Evolutionary conservation across 495 filamentous ascomycete genomes (phyloP).

Genomic region (Lasiosphaeriaceae sp.): DNA sequence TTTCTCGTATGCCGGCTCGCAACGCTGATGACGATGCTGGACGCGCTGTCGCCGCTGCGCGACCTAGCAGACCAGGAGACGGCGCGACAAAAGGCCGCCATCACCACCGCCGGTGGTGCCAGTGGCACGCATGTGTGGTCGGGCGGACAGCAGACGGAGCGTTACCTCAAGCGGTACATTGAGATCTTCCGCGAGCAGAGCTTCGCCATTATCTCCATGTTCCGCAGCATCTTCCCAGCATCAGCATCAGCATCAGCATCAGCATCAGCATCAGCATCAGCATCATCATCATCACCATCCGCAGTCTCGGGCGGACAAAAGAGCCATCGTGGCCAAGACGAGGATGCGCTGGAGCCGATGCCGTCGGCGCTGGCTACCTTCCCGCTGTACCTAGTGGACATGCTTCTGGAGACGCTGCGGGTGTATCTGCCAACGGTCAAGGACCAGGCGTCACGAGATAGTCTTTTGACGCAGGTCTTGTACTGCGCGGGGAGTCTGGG

Average conservation of each 20-base stretch:
- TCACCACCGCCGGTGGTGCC: conserved; percentile 2
- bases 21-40: conserved; percentile 74
- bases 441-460: conserved; percentile 76
- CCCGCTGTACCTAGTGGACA: conserved; percentile 75
- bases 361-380: conserved; percentile 81
- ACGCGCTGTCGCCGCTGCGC: conserved; percentile 79
- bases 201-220: conserved; percentile 91
- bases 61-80: conserved; percentile 89
- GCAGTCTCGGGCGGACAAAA: neutral
- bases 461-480: conserved; percentile 86
- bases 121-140: conserved; percentile 51
- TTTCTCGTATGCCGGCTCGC: conserved; percentile 84
- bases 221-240: conserved; percentile 78
- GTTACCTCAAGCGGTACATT: conserved; percentile 91
- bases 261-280: neutral
- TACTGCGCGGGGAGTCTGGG: conserved; percentile 95
- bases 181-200: conserved; percentile 98
- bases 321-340: neutral
- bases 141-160: conserved; percentile 85
- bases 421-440: conserved; percentile 78
- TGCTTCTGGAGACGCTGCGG: conserved; percentile 74
- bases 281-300: conserved; percentile 1
- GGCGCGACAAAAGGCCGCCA: conserved; percentile 29
- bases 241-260: conserved; percentile 16
- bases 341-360: conserved; percentile 62